Evolutionary conservation across 192 early-diverging fungal species (phyloP), one percentile per base, ranked within the genome.

Genomic region (Gorgonomyces haynaldii): DNA sequence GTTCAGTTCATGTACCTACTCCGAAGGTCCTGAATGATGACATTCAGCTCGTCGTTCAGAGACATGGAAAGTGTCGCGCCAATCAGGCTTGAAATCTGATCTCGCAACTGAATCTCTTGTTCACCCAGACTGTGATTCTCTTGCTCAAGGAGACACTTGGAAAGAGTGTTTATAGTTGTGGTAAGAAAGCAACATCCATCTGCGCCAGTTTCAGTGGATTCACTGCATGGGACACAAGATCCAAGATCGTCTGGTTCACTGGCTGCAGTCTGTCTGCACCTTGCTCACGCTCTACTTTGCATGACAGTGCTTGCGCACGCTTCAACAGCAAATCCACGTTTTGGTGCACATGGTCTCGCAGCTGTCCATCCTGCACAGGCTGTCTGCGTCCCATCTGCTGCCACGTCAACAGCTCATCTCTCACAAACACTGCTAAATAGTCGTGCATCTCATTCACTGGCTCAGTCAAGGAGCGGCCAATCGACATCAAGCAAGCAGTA

Each of bases 181-280:
- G 44, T 81, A 94, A 71, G 83, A 88, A 99, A 16, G 75, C 72
- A 42, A 87, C 81, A 56, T 96, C 94, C 94, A 97, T 96, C 49
- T 87, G 80, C 2, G 91, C 81, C 60, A 97, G 69, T 58, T 94
- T 97, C 32, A 84, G 76, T 2, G 94, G 90, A 50, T 93, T 92
- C 16, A 74, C 82, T 1, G 94, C 93, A 36, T 85, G 78, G 26
- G 80, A 81, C 48, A 99, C 84, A 47, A 99, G 62, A 42, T 94
- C 92, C 40, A 97, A 67, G 35, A 96, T 66, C 15, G 88, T 86
- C 72, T 89, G 85, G 61, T 83, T 86, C 5, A 75, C 79, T 7
- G 85, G 82, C 26, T 67, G 64, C 12, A 42, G 54, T 1, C 45
- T 38, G 42, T 79, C 81, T 7, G 57, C 45, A 1, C 64, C 71